Evolutionary conservation across 306 rosid species (phyloP), one percentile per base, ranked within the genome.

Genomic region (Cucurbita moschata): DNA sequence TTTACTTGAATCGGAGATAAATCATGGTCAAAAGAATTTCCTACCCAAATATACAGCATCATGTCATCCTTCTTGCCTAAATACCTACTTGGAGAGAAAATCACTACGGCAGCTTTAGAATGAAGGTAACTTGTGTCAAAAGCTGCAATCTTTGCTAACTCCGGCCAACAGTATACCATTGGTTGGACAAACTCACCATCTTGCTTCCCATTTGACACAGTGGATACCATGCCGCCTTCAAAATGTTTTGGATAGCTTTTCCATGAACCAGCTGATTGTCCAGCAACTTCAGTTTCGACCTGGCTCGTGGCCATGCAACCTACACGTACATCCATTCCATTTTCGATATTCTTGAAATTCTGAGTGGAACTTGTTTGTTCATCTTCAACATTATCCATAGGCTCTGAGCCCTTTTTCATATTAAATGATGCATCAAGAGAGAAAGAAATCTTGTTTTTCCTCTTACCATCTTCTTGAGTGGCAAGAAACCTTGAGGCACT

Each of bases 1-100:
- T 78, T 86, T 79, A 85, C 77, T 73, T 4, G 80, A 80, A 50
- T 82, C 74, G 74, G 87, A 68, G 78, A 83, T 79, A 75, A 71
- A 49, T 79, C 83, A 55, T 51, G 79, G 62, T 78, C 79, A 84
- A 86, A 82, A 81, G 86, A 86, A 74, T 79, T 85, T 79, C 98
- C 98, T 75, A 90, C 72, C 98, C 98, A 94, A 77, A 94, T 70
- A 82, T 90, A 90, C 68, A 94, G 76, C 69, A 86, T 55, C 42
- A 72, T 79, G 73, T 72, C 85, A 67, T 85, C 85, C 50, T 76
- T 74, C 59, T 69, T 83, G 53, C 71, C 80, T 42, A 74, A 19
- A 55, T 75, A 83, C 62, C 77, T 71, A 77, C 77, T 82, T 65
- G 92, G 90, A 67, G 87, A 85, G 85, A 87, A 84, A 81, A 94